phyloP scores from a whole-genome alignment of 768 basidiomycete genomes.

The Leccinellum luteum region DNA sequence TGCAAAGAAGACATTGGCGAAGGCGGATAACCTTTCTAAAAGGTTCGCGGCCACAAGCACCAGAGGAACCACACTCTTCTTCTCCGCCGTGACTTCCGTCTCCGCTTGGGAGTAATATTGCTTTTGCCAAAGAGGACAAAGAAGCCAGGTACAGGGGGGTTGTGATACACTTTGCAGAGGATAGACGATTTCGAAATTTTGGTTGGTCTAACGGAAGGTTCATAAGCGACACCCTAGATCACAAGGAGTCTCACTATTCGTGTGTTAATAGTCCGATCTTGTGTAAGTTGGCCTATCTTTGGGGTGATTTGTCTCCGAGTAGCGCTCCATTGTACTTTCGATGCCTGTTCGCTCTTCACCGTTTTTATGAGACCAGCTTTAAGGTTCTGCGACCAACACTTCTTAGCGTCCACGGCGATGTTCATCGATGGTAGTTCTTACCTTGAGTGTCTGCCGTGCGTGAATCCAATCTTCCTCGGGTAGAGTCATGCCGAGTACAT shows the following conservation, averaged over 20 bases:
- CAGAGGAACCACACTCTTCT: slow-evolving; percentile 79
- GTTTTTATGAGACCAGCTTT: slow-evolving; percentile 62
- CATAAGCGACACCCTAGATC: slow-evolving; percentile 10
- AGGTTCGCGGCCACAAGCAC: slow-evolving; percentile 69
- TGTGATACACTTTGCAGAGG: slow-evolving; percentile 29
- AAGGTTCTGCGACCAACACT: slow-evolving; percentile 42
- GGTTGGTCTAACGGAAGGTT: slow-evolving; percentile 31
- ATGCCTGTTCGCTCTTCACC: slow-evolving; percentile 56
- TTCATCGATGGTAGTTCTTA: slow-evolving; percentile 27
- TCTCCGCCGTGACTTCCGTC: slow-evolving; percentile 88
- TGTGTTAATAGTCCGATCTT: slow-evolving; percentile 56
- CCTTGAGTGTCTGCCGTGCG: slow-evolving; percentile 54
- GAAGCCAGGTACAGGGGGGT: slow-evolving; percentile 60
- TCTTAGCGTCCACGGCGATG: slow-evolving; percentile 22
- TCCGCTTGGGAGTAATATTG: slow-evolving; percentile 90
- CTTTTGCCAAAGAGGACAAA: slow-evolving; percentile 82
- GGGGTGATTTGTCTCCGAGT: slow-evolving; percentile 78
- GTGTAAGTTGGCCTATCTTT: slow-evolving; percentile 85
- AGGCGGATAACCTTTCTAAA: slow-evolving; percentile 52
- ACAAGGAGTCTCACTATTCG: slow-evolving; percentile 53
- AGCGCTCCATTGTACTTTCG: slow-evolving; percentile 62
- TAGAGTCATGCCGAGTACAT: slow-evolving; percentile 48
- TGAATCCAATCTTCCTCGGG: slow-evolving; percentile 66
- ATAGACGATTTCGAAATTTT: slow-evolving; percentile 42
- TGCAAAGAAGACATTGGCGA: slow-evolving; percentile 77